Conservation (phyloP, 2,329 filamentous ascomycete species). For the Epichloe uncinata region DNA sequence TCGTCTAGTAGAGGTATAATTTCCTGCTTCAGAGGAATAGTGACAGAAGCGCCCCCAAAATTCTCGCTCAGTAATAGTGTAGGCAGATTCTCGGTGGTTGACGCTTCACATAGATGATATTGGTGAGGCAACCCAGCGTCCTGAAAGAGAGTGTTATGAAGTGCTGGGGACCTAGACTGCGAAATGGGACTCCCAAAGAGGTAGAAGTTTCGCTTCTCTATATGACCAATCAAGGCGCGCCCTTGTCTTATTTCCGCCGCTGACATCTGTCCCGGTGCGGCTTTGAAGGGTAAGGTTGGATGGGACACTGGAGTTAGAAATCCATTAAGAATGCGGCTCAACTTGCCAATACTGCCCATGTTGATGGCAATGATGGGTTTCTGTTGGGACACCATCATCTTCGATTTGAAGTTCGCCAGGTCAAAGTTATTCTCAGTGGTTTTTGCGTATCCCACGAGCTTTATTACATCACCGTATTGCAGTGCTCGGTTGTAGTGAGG, state of each 20-base stretch:
- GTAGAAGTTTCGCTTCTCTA: conserved; percentile 64
- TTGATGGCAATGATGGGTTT: conserved; percentile 91
- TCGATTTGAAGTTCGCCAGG: conserved; percentile 66
- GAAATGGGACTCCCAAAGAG: conserved; percentile 79
- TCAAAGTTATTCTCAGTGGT: conserved; percentile 75
- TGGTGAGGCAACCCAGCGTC: conserved; percentile 68
- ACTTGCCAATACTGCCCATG: conserved; percentile 78
- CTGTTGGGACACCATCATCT: conserved; percentile 58
- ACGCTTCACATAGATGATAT: conserved; percentile 69
- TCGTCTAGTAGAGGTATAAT: conserved; percentile 72
- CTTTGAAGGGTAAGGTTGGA: conserved; percentile 77
- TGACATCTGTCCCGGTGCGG: conserved; percentile 86
- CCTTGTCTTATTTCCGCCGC: conserved; percentile 76
- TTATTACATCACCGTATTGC: conserved; percentile 85
- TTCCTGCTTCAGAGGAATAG: conserved; percentile 86
- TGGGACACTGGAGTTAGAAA: conserved; percentile 96
- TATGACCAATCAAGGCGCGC: conserved; percentile 64
- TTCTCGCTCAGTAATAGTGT: conserved; percentile 53
- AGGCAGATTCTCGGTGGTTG: conserved; percentile 44
- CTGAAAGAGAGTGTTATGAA: conserved; percentile 78
- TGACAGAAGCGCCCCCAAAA: conserved; percentile 95
- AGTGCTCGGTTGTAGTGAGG: conserved; percentile 80
- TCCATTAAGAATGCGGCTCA: conserved; percentile 78
- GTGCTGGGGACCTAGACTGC: conserved; percentile 69
- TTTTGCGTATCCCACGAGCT: conserved; percentile 74